These are phyloP conservation scores for Calocera cornea DNA, from an alignment of 768 basidiomycete species.

Conservation along the genomic window DNA sequence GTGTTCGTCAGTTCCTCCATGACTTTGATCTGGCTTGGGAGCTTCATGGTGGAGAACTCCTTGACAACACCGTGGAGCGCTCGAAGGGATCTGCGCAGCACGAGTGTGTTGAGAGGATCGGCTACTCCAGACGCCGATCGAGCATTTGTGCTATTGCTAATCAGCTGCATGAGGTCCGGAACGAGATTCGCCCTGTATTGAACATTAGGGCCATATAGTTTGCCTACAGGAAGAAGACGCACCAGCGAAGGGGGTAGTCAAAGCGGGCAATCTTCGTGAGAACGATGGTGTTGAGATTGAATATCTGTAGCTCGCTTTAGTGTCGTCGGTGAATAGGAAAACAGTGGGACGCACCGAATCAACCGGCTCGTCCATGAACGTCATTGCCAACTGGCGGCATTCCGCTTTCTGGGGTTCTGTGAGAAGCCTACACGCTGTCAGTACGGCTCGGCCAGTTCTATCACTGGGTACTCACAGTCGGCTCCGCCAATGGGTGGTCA, in stretches of 20 bases:
- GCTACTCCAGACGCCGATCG: slow-evolving; percentile 33
- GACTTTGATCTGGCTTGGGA: slow-evolving; percentile 50
- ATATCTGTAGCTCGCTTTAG: slow-evolving; percentile 39
- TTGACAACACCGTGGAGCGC: slow-evolving; percentile 54
- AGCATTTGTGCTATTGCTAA: slow-evolving; percentile 41
- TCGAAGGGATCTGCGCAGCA: slow-evolving; percentile 47
- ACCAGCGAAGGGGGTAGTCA: slow-evolving; percentile 69
- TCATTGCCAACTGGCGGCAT: slow-evolving; percentile 25
- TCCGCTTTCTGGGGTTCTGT: not conserved
- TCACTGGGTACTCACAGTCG: slow-evolving; percentile 40
- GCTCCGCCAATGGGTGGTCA: slow-evolving; percentile 60
- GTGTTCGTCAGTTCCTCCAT: slow-evolving; percentile 40
- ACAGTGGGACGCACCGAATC: slow-evolving; percentile 42
- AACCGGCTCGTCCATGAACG: slow-evolving; percentile 63
- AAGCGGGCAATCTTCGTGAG: slow-evolving; percentile 62
- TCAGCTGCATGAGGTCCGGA: slow-evolving; percentile 37
- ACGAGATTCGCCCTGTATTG: slow-evolving; percentile 47
- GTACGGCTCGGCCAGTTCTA: not conserved
- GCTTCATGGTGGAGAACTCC: slow-evolving; percentile 56
- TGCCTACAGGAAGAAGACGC: not conserved
- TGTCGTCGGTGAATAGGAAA: not conserved
- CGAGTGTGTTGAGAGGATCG: slow-evolving; percentile 34
- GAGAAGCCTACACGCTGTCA: not conserved
- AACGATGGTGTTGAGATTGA: slow-evolving; percentile 61
- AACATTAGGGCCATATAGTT: not conserved